A percentile compares a stretch with the other conserved stretches of the same genome.
phyloP scores from a whole-genome alignment of 1,284 basidiomycete species.

The Leccinum huronense region DNA sequence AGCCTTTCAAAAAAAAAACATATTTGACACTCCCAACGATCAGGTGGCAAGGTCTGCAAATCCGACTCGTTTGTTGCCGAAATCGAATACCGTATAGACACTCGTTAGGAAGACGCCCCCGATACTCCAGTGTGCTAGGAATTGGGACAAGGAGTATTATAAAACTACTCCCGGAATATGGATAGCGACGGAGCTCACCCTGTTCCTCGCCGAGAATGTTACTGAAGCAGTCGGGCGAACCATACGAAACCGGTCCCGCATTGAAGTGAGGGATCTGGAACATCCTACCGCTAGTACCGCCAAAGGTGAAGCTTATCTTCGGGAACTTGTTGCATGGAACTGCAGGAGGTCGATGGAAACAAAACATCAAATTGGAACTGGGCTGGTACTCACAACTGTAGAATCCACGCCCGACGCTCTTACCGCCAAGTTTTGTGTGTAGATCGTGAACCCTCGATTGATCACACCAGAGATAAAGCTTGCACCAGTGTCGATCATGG shows the following conservation, averaged over 20 bases:
- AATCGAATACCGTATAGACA: neutral
- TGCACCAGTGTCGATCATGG: neutral
- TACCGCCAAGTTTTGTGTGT: neutral
- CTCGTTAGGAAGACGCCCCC: neutral
- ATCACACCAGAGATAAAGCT: neutral
- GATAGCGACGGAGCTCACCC: neutral
- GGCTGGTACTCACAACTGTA: neutral
- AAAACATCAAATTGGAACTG: neutral
- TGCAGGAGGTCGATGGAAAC: neutral
- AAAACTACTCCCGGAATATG: neutral
- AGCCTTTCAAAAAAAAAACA: too few relatives aligned
- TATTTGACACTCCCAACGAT: neutral
- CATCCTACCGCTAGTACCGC: neutral
- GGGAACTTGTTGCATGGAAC: neutral
- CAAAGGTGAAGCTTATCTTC: neutral
- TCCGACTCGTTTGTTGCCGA: neutral
- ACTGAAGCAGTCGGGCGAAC: neutral
- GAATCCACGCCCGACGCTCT: neutral
- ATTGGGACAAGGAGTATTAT: neutral
- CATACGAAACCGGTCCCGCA: neutral
- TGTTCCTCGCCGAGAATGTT: neutral
- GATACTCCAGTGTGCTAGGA: neutral
- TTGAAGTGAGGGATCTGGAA: too few relatives aligned
- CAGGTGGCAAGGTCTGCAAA: neutral
- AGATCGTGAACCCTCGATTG: neutral